Conservation (phyloP, 73 alveolate species). For the Paramecium pentaurelia region DNA sequence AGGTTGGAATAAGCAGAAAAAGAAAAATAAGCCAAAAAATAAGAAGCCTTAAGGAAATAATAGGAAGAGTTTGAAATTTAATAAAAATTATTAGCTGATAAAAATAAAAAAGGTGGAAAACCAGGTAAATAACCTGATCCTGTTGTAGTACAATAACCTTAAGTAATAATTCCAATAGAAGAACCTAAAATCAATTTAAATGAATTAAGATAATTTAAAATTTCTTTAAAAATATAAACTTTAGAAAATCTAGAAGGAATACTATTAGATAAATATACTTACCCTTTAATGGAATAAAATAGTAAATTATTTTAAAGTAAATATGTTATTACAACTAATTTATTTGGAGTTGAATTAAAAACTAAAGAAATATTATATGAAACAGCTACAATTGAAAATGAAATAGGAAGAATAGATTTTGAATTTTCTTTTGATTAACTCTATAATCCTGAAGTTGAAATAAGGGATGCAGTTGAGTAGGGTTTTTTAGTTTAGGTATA, state of each 20-base stretch:
- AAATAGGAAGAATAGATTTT: constrained; percentile 27
- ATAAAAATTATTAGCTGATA: constrained; percentile 22
- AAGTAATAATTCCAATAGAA: neutral
- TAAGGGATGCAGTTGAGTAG: neutral
- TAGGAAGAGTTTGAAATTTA: neutral
- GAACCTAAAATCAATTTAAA: neutral
- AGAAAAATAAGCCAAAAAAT: neutral
- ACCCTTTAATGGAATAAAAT: neutral
- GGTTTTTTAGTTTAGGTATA: neutral
- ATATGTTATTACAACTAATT: neutral
- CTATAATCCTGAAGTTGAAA: neutral
- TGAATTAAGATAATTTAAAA: neutral
- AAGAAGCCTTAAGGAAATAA: neutral
- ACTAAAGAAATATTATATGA: neutral
- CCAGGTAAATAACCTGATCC: neutral
- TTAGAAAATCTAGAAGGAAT: constrained; percentile 41
- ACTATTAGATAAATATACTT: neutral
- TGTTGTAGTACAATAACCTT: neutral
- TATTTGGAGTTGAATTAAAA: neutral
- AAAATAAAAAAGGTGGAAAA: constrained; percentile 45
- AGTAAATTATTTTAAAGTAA: neutral
- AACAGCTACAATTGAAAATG: neutral
- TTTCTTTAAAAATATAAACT: neutral
- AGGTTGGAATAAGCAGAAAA: constrained; percentile 15
- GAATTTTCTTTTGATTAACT: neutral